Conservation (phyloP, 306 rosid genomes). For the Prunus mume region DNA sequence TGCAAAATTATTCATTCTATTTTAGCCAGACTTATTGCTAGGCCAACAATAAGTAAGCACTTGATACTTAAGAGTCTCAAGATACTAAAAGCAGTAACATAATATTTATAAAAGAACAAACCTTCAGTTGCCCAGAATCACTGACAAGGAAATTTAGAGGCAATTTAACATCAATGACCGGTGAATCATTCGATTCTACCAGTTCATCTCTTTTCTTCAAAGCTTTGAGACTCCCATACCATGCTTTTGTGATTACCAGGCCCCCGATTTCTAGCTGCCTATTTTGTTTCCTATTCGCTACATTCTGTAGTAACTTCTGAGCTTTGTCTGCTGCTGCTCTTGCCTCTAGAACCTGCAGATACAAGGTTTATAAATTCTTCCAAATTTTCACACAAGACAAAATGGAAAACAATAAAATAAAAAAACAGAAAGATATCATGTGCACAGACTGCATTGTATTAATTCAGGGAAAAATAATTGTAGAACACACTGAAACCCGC, state of each 20-base stretch:
- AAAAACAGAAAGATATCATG: not conserved
- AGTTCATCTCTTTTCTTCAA: constrained; percentile 49
- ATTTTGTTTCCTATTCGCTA: constrained; percentile 79
- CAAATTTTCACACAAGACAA: not conserved
- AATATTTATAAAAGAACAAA: constrained; percentile 13
- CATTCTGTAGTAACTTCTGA: constrained; percentile 73
- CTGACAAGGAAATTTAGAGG: constrained; percentile 86
- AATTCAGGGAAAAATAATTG: not conserved
- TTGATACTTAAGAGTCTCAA: not conserved
- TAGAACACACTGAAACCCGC: not conserved
- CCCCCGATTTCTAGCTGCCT: constrained; percentile 76
- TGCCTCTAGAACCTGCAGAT: constrained; percentile 70
- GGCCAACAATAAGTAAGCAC: not conserved
- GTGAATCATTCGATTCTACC: constrained; percentile 43
- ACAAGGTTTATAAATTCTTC: not conserved
- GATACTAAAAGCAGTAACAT: not conserved
- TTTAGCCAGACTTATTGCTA: not conserved
- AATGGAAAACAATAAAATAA: not conserved
- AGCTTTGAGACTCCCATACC: constrained; percentile 56
- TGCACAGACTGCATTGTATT: not conserved
- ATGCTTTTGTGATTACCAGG: constrained; percentile 67
- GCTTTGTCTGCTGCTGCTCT: constrained; percentile 85
- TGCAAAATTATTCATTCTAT: not conserved
- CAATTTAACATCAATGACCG: constrained; percentile 70
- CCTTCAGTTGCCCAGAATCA: constrained; percentile 90